phyloP scores from a whole-genome alignment of 805 yeast species.

The Lachancea mirantina region DNA sequence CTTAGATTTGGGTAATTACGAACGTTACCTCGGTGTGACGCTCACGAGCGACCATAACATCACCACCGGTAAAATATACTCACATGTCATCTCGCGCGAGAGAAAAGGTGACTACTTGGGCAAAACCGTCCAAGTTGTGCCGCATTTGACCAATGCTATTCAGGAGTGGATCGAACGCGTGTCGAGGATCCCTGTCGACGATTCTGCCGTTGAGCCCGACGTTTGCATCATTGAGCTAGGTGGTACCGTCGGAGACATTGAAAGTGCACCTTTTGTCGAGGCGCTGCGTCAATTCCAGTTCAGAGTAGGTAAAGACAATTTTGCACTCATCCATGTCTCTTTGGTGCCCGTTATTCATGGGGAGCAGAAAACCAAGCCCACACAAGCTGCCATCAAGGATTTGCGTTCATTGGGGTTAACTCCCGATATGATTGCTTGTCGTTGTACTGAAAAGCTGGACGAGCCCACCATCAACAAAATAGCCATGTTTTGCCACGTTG shows the following conservation, averaged over 20 bases:
- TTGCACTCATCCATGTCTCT: conserved; percentile 93
- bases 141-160: conserved; percentile 93
- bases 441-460: conserved; percentile 82
- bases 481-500: conserved; percentile 98
- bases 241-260: conserved; percentile 99
- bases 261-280: conserved; percentile 97
- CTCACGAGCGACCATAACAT: conserved; percentile 91
- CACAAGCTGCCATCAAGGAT: conserved; percentile 98
- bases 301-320: conserved; percentile 89
- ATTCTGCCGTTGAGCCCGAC: conserved; percentile 82
- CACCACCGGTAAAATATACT: conserved; percentile 96
- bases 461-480: conserved; percentile 85
- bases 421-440: conserved; percentile 96
- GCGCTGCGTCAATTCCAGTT: conserved; percentile 98
- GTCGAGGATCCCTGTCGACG: conserved; percentile 85
- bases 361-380: conserved; percentile 98
- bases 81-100: conserved; percentile 87
- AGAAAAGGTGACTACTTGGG: conserved; percentile 97
- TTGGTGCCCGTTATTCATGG: conserved; percentile 97
- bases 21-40: conserved; percentile 90
- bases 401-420: conserved; percentile 89
- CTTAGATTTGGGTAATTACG: conserved; percentile 95
- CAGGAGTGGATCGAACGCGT: conserved; percentile 98
- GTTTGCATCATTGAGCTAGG: conserved; percentile 96
- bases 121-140: conserved; percentile 99